Evolutionary conservation across 2,329 filamentous ascomycete genomes (phyloP), one percentile per base, ranked within the genome.

Genomic region (Lecanicillium sp.): DNA sequence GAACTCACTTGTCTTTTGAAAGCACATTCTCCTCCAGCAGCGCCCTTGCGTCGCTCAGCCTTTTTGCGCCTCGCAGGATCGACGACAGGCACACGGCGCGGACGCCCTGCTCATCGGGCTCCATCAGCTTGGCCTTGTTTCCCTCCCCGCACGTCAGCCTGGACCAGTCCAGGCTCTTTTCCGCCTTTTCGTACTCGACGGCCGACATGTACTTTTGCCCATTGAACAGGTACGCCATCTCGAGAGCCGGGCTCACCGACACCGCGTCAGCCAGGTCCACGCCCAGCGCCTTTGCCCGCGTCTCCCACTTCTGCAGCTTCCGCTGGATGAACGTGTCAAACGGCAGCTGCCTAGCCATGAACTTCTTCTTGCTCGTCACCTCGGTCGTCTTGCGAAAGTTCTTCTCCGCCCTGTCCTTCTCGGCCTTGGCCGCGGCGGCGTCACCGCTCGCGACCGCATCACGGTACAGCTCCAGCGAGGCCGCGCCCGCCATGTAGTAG

Each of bases 191-290:
- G 12, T 95, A 70, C 51, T 91, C 78, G 0, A 69, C 67, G 1
- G 67, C 58, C 2, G 77, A 72, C 87, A 95, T 94, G 47, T 89
- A 81, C 66, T 87, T 91, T 57, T 81, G 82, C 1, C 90, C 91
- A 60, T 88, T 90, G 90, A 90, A 97, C 58, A 97, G 81, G 63
- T 91, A 95, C 11, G 86, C 83, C 86, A 97, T 95, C 69, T 97
- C 93, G 58, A 90, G 80, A 1, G 88, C 72, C 0, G 93, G 93
- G 51, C 83, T 86, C 3, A 87, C 75, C 0, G 90, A 90, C 8
- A 94, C 74, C 0, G 86, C 90, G 56, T 97, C 91, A 2, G 86
- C 77, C 3, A 96, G 71, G 40, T 84, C 78, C 26, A 88, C 67
- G 2, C 76, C 72, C 65, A 83, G 78, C 38, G 77, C 72, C 59